Evolutionary conservation across 768 basidiomycete genomes (phyloP).

Genomic region (Heimioporus sp.): DNA sequence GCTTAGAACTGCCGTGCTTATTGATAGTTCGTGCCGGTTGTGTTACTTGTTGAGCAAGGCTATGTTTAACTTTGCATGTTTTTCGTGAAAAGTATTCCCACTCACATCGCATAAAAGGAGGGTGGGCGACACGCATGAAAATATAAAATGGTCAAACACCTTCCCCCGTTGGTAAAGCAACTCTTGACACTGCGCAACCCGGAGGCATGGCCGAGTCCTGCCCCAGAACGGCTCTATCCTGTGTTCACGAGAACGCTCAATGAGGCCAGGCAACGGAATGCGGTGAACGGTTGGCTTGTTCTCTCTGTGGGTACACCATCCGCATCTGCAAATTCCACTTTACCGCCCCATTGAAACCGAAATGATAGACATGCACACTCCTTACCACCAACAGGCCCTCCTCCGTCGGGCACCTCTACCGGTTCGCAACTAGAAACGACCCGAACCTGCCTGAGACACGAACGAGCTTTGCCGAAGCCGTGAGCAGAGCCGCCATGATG

Average conservation of each 20-base stretch:
- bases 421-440: constrained; percentile 60
- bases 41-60: constrained; percentile 26
- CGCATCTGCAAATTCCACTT: constrained; percentile 5
- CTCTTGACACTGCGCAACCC: constrained; percentile 68
- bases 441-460: constrained; percentile 39
- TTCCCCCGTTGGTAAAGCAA: constrained; percentile 71
- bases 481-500: constrained; percentile 80
- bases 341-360: constrained; percentile 26
- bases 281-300: constrained; percentile 79
- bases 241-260: constrained; percentile 61
- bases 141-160: constrained; percentile 36
- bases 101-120: constrained; percentile 10
- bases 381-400: constrained; percentile 81
- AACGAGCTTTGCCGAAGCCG: constrained; percentile 49
- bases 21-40: constrained; percentile 20
- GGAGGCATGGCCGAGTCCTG: constrained; percentile 55
- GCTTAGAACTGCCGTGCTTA: neutral
- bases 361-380: constrained; percentile 73
- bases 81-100: neutral
- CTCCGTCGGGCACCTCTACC: constrained; percentile 77
- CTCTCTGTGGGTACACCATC: constrained; percentile 54
- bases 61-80: too few relatives aligned
- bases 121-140: neutral
- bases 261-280: constrained; percentile 62
- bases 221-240: constrained; percentile 46